phyloP scores from a whole-genome alignment of 768 basidiomycete species.

The Lactarius hatsudake region DNA sequence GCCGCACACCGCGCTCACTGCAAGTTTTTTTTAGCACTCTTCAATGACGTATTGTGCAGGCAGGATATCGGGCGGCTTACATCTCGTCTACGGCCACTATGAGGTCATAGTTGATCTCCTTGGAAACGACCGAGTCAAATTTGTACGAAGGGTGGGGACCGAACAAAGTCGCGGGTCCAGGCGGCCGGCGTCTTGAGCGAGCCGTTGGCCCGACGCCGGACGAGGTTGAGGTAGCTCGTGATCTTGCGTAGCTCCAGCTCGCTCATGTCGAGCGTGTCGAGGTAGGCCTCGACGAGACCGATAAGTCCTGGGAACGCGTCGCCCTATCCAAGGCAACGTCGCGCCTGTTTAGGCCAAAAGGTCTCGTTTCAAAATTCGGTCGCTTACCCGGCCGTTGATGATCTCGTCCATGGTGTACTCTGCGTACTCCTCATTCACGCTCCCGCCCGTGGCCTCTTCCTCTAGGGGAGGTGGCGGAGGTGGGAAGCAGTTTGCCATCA shows the following conservation, averaged over 20 bases:
- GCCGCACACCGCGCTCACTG: conserved; percentile 31
- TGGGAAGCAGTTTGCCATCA: conserved; percentile 70
- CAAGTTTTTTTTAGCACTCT: too few relatives aligned
- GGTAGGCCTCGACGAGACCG: conserved; percentile 76
- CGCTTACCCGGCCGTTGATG: conserved; percentile 82
- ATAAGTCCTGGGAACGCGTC: conserved; percentile 74
- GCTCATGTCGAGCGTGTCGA: conserved; percentile 82
- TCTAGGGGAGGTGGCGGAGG: conserved; percentile 50
- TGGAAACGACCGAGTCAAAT: conserved; percentile 86
- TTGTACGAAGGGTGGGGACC: conserved; percentile 86
- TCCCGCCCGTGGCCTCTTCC: conserved; percentile 40
- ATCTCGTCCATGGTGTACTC: conserved; percentile 93
- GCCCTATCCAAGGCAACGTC: conserved; percentile 40
- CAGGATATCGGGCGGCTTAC: conserved; percentile 47
- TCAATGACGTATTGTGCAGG: neutral
- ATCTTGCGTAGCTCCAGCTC: conserved; percentile 58
- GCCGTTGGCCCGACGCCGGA: conserved; percentile 77
- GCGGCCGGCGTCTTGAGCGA: conserved; percentile 81
- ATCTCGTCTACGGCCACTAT: conserved; percentile 87
- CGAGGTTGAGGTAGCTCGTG: conserved; percentile 72
- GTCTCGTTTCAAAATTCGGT: neutral
- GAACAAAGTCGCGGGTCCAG: conserved; percentile 93
- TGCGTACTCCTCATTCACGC: conserved; percentile 80
- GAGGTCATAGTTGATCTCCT: conserved; percentile 93
- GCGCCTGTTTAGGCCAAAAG: neutral